A percentile compares a stretch with the other conserved stretches of the same genome.
Conservation (phyloP, 345 rosid genomes). For the Orychophragmus violaceus region DNA sequence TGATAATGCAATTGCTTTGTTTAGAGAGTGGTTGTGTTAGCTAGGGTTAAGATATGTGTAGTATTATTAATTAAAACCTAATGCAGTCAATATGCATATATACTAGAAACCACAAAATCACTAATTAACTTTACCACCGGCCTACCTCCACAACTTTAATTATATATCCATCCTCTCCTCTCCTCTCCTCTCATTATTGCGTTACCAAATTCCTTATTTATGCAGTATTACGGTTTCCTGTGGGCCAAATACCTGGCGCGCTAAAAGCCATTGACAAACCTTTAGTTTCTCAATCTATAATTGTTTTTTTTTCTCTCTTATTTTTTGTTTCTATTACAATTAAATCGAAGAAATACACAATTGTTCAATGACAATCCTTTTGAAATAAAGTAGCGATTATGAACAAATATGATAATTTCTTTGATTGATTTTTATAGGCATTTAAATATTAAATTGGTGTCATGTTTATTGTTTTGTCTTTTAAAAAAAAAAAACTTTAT, state of each 20-base stretch:
- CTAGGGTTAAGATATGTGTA: conserved; percentile 5
- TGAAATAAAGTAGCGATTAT: background rate
- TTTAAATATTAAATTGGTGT: background rate
- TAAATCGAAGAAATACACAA: background rate
- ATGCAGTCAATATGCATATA: conserved; percentile 7
- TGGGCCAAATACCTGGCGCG: background rate
- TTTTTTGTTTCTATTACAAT: background rate
- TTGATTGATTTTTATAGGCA: background rate
- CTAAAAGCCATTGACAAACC: background rate
- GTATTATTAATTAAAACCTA: background rate
- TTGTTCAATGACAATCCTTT: background rate
- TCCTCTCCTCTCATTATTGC: conserved; percentile 12
- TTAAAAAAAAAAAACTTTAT: background rate
- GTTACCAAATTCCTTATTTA: conserved; percentile 17
- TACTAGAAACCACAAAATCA: conserved; percentile 13
- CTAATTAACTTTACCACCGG: conserved; percentile 31
- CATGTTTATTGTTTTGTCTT: background rate
- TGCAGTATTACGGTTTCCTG: background rate
- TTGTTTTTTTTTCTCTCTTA: background rate
- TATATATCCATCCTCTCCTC: conserved; percentile 1
- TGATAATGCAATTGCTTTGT: background rate
- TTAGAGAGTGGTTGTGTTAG: conserved; percentile 7
- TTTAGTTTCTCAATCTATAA: background rate
- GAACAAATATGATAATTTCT: background rate
- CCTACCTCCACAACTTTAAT: conserved; percentile 28